Conservation (phyloP, 139 green algal genomes). For the Chlorella sorokiniana region DNA sequence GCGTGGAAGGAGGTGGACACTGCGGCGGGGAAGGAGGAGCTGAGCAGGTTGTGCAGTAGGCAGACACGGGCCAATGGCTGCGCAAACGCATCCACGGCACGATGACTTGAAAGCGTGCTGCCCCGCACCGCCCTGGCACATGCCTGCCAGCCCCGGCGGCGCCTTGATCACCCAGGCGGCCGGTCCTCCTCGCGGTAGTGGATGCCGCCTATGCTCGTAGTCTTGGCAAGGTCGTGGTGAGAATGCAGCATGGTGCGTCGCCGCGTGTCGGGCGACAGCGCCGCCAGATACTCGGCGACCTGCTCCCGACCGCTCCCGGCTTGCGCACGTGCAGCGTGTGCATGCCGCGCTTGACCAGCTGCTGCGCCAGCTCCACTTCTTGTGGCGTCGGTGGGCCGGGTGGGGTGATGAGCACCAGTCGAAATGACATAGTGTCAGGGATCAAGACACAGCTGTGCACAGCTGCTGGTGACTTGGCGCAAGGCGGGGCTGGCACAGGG, state of each 20-base stretch:
- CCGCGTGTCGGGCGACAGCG: conserved; percentile 10
- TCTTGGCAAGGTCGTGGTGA: conserved; percentile 32
- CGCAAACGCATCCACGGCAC: too few species aligned
- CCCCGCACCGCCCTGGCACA: background rate
- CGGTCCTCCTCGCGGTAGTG: conserved; percentile 43
- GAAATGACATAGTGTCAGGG: conserved; percentile 5
- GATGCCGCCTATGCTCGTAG: conserved; percentile 35
- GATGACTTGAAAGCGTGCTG: background rate
- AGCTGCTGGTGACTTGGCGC: too few species aligned
- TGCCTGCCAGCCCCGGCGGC: conserved; percentile 14
- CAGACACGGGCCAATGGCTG: background rate
- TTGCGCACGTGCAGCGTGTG: conserved; percentile 50
- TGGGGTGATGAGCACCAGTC: conserved; percentile 44
- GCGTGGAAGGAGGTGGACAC: conserved; percentile 50
- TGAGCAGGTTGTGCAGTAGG: too few species aligned
- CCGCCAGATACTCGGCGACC: conserved; percentile 30
- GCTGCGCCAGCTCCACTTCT: conserved; percentile 4
- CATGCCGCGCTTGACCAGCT: conserved; percentile 31
- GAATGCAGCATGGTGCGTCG: conserved; percentile 40
- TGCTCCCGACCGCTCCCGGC: conserved; percentile 11
- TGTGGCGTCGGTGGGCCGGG: background rate
- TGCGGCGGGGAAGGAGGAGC: background rate
- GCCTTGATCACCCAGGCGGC: conserved; percentile 11
- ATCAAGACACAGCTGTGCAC: too few species aligned
- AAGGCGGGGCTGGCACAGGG: too few species aligned